A percentile compares a stretch with the other conserved stretches of the same genome.
Conservation (phyloP, 495 filamentous ascomycete genomes). For the Penicillium herquei region DNA sequence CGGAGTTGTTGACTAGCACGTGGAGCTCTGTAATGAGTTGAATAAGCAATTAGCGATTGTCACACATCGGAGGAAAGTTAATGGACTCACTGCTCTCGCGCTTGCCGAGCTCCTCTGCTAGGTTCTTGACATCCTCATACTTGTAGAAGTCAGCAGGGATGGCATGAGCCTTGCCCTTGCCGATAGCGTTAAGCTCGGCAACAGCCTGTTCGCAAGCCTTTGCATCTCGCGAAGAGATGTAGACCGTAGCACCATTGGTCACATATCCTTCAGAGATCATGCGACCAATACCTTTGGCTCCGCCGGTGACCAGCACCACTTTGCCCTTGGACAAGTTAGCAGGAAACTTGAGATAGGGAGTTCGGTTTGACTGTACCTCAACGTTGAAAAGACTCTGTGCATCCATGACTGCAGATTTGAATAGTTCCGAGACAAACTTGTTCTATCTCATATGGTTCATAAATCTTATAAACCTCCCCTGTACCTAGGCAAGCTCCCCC, state of each 20-base stretch:
- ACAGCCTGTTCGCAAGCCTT: slow-evolving; percentile 58
- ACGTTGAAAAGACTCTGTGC: slow-evolving; percentile 55
- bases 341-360: neutral
- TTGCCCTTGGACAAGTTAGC: slow-evolving; percentile 55
- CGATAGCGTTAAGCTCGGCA: slow-evolving; percentile 59
- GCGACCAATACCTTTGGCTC: slow-evolving; percentile 68
- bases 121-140: slow-evolving; percentile 62
- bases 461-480: slow-evolving; percentile 5
- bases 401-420: slow-evolving; percentile 43
- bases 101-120: slow-evolving; percentile 61
- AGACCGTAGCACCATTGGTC: slow-evolving; percentile 76
- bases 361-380: slow-evolving; percentile 39
- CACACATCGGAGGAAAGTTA: neutral
- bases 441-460: neutral
- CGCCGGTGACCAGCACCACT: slow-evolving; percentile 73
- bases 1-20: slow-evolving; percentile 79
- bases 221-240: slow-evolving; percentile 74
- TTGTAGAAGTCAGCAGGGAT: slow-evolving; percentile 74
- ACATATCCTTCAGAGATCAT: slow-evolving; percentile 83
- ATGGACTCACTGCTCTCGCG: slow-evolving; percentile 55
- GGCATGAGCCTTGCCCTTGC: slow-evolving; percentile 60
- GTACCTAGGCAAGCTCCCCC: slow-evolving; percentile 12
- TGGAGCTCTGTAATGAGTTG: slow-evolving; percentile 52
- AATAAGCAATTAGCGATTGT: slow-evolving; percentile 6
- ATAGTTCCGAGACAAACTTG: slow-evolving; percentile 6